phyloP scores from a whole-genome alignment of 106 monocot genomes.

The Amphibolis antarctica region DNA sequence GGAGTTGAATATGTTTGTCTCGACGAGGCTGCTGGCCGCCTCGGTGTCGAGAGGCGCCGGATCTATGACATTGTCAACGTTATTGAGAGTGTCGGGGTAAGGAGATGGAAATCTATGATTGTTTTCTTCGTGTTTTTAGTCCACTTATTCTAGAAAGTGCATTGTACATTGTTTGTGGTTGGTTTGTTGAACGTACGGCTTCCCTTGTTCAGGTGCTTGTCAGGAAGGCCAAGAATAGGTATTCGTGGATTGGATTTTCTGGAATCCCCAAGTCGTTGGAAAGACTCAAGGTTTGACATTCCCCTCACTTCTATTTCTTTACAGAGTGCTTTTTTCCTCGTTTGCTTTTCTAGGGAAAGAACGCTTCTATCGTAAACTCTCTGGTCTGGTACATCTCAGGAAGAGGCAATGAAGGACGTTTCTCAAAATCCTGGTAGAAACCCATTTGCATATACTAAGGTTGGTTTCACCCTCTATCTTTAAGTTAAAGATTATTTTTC shows the following conservation, averaged over 20 bases:
- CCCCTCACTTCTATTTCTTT: neutral
- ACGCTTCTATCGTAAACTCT: neutral
- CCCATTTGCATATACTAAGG: neutral
- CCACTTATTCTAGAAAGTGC: neutral
- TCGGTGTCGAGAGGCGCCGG: slow-evolving; percentile 90
- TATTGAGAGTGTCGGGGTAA: slow-evolving; percentile 84
- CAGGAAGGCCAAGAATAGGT: slow-evolving; percentile 76
- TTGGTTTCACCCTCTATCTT: neutral
- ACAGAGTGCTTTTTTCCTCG: neutral
- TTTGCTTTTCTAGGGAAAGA: neutral
- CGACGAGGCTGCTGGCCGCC: slow-evolving; percentile 61
- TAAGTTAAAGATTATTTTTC: neutral
- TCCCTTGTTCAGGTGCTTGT: slow-evolving; percentile 36
- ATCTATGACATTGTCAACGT: slow-evolving; percentile 97
- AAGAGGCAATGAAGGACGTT: slow-evolving; percentile 26
- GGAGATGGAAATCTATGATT: neutral
- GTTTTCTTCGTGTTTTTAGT: neutral
- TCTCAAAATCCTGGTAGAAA: neutral
- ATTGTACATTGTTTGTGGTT: no score
- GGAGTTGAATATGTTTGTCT: slow-evolving; percentile 50
- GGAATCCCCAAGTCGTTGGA: slow-evolving; percentile 61
- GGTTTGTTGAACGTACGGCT: no score
- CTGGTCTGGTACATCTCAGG: slow-evolving; percentile 4
- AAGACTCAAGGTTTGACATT: slow-evolving; percentile 38
- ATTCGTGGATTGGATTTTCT: slow-evolving; percentile 76